phyloP scores from a whole-genome alignment of 768 basidiomycete genomes.

The Clathrus columnatus region DNA sequence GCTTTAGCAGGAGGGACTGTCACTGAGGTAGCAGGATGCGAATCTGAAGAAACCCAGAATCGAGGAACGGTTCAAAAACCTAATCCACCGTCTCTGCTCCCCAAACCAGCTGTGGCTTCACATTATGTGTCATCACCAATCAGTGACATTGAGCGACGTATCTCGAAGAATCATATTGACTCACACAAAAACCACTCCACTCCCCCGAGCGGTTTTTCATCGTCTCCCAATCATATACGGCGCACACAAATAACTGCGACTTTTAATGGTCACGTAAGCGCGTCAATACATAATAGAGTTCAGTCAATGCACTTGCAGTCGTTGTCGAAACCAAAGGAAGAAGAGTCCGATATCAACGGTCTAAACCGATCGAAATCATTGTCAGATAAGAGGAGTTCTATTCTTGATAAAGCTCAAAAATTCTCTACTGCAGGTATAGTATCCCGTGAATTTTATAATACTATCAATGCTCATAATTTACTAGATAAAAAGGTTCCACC shows the following conservation, averaged over 20 bases:
- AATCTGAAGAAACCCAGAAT: not conserved
- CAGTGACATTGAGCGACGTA: not conserved
- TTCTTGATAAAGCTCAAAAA: slow-evolving; percentile 20
- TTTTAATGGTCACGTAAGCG: not conserved
- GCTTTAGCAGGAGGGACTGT: not conserved
- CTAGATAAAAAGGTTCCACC: not conserved
- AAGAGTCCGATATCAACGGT: not conserved
- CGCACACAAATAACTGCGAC: not conserved
- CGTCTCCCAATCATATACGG: not conserved
- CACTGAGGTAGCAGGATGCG: not conserved
- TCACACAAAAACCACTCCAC: not conserved
- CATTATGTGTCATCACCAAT: not conserved
- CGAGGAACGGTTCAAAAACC: not conserved
- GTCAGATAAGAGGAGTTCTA: slow-evolving; percentile 21
- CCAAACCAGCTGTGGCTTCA: not conserved
- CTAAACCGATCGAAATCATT: slow-evolving; percentile 11
- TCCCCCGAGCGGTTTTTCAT: not conserved
- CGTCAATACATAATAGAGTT: not conserved
- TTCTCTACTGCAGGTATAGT: not conserved
- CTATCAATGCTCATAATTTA: not conserved
- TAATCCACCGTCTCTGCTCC: not conserved
- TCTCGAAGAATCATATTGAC: not conserved
- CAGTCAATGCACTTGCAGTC: slow-evolving; percentile 4
- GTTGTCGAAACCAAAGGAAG: not conserved
- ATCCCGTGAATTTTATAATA: not conserved